These are phyloP conservation scores for Pleurotus pulmonarius DNA, from an alignment of 768 basidiomycete genomes.

Conservation along the genomic window DNA sequence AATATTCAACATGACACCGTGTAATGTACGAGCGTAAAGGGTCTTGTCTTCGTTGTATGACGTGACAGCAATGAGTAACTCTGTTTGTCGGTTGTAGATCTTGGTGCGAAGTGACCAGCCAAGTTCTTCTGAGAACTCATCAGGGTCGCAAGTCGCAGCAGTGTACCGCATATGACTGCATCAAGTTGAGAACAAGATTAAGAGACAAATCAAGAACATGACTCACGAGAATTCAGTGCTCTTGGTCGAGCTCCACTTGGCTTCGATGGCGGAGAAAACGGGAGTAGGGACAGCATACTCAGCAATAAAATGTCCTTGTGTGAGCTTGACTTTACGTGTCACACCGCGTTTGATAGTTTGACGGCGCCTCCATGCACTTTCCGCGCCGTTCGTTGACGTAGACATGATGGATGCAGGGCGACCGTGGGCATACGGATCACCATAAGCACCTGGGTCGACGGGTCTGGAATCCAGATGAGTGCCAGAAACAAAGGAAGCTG, in stretches of 20 bases:
- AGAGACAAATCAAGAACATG: constrained; percentile 18
- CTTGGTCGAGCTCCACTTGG: constrained; percentile 64
- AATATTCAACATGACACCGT: constrained; percentile 97
- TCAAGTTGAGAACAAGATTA: neutral
- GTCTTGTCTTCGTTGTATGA: constrained; percentile 93
- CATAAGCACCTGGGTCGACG: constrained; percentile 57
- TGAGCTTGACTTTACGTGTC: constrained; percentile 92
- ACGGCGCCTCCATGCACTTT: constrained; percentile 66
- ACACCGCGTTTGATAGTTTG: constrained; percentile 91
- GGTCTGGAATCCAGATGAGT: constrained; percentile 29
- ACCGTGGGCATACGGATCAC: constrained; percentile 54
- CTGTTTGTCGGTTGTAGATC: constrained; percentile 85
- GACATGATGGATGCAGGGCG: constrained; percentile 53
- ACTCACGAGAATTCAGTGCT: constrained; percentile 87
- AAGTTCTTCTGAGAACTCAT: constrained; percentile 74
- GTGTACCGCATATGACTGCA: constrained; percentile 89
- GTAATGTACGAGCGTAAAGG: constrained; percentile 75
- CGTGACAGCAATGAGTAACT: constrained; percentile 91
- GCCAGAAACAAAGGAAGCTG: too few relatives aligned
- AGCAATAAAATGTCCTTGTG: constrained; percentile 87
- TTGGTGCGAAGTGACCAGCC: constrained; percentile 86
- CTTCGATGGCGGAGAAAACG: constrained; percentile 77
- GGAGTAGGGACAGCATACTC: constrained; percentile 89
- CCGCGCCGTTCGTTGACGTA: constrained; percentile 50
- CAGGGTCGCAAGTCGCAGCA: constrained; percentile 88